Conservation (phyloP, 345 rosid species). For the Angophora floribunda region DNA sequence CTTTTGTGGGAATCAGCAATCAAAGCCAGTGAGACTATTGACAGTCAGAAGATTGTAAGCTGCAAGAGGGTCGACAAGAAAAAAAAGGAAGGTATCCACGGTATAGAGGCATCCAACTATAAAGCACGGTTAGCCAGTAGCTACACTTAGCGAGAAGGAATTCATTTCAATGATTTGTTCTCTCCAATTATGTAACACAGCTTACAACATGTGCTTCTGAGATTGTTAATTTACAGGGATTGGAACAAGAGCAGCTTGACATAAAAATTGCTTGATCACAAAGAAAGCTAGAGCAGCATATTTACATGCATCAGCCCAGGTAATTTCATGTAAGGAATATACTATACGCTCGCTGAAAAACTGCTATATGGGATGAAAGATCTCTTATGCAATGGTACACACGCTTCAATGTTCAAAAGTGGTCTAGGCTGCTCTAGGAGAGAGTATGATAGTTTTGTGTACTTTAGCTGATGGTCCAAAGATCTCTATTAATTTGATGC, state of each 20-base stretch:
- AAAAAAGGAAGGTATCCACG: not conserved
- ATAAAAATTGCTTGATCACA: not conserved
- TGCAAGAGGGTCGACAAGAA: not conserved
- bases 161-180: not conserved
- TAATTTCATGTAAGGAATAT: not conserved
- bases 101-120: not conserved
- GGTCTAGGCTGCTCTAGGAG: not conserved
- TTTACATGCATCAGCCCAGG: not conserved
- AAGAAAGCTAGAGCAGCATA: not conserved
- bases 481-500: not conserved
- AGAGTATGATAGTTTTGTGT: not conserved
- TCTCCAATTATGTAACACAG: not conserved
- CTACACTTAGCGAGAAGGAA: not conserved
- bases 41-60: not conserved
- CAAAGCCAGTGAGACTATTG: not conserved
- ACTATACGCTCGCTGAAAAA: not conserved
- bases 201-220: not conserved
- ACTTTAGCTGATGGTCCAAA: not conserved
- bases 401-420: not conserved
- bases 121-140: not conserved
- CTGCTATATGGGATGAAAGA: not conserved
- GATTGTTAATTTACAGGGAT: not conserved
- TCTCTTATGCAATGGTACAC: not conserved
- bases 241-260: not conserved
- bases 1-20: not conserved